Evolutionary conservation across 805 yeast species (phyloP), one percentile per base, ranked within the genome.

Genomic region (Blastobotrys parvus): DNA sequence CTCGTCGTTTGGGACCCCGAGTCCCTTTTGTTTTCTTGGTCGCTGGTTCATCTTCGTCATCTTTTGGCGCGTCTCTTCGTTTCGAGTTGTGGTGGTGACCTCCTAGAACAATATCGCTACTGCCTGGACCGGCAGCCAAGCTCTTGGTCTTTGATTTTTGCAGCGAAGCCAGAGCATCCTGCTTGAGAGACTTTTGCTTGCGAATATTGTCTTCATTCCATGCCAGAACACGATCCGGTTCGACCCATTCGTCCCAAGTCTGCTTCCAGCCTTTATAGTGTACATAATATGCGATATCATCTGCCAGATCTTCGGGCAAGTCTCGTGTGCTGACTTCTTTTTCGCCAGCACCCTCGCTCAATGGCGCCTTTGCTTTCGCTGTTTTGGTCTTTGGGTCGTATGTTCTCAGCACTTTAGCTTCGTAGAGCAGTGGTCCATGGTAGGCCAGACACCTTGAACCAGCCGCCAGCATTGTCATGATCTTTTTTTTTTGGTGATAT

Each of bases 201-300:
- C 71, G 65, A 42, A 82, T 53, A 55, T 83, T 87, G 50, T 82
- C 94, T 23, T 77, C 80, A 39, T 73, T 82, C 56, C 69, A 70
- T 49, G 77, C 81, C 55, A 85, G 67, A 4, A 90, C 72, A 29
- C 97, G 65, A 32, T 76, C 79, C 5, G 63, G 61, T 1, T 75
- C 72, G 1, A 90, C 90, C 98, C 98, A 90, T 61, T 90, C 98
- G 59, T 90, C 97, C 95, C 96, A 90, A 45, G 88, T 79, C 15
- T 80, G 63, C 56, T 89, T 90, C 98, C 98, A 90, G 2, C 98
- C 97, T 52, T 81, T 82, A 62, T 90, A 90, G 58, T 92, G 98
- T 15, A 90, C 76, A 51, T 69, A 79, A 62, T 78, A 89, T 23
- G 78, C 70, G 17, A 53, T 51, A 33, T 62, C 64, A 16, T 54